Conservation (phyloP, 1,139 yeast genomes). For the Suhomyces panamericanus region DNA sequence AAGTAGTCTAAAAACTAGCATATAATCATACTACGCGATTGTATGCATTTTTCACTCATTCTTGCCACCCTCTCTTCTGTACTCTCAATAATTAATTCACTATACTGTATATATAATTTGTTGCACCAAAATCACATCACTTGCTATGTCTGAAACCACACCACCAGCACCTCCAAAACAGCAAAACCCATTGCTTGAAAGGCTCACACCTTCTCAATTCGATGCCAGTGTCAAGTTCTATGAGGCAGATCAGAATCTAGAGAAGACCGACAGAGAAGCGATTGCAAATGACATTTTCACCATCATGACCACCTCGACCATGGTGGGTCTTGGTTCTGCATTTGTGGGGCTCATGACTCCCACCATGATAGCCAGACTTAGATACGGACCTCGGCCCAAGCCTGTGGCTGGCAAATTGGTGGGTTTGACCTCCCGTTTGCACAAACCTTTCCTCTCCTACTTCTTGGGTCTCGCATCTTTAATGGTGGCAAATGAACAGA, state of each 20-base stretch:
- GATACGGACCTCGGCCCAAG: not conserved
- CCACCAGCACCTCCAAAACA: not conserved
- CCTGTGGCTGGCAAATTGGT: constrained; percentile 1
- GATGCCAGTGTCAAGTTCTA: constrained; percentile 41
- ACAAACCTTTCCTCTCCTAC: constrained; percentile 38
- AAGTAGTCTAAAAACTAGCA: too few relatives aligned
- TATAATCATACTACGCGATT: too few relatives aligned
- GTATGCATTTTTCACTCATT: too few relatives aligned
- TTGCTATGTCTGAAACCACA: constrained; percentile 1
- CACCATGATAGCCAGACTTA: constrained; percentile 12
- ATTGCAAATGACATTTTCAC: constrained; percentile 33
- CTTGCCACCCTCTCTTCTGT: too few relatives aligned
- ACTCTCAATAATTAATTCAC: too few relatives aligned
- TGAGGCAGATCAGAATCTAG: constrained; percentile 42
- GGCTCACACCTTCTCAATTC: constrained; percentile 37
- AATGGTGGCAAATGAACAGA: constrained; percentile 27
- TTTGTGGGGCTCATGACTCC: constrained; percentile 14
- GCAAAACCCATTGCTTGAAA: constrained; percentile 30
- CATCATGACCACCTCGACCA: constrained; percentile 28
- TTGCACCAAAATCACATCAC: not conserved
- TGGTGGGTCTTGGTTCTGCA: constrained; percentile 24
- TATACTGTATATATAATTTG: not conserved
- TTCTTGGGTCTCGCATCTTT: constrained; percentile 32
- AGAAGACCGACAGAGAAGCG: constrained; percentile 31
- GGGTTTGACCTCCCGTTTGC: constrained; percentile 19